Percentiles rank a stretch among this genome's conserved stretches.
phyloP scores from a whole-genome alignment of 148 eudicot species.

The Salicornia ramosissima region DNA sequence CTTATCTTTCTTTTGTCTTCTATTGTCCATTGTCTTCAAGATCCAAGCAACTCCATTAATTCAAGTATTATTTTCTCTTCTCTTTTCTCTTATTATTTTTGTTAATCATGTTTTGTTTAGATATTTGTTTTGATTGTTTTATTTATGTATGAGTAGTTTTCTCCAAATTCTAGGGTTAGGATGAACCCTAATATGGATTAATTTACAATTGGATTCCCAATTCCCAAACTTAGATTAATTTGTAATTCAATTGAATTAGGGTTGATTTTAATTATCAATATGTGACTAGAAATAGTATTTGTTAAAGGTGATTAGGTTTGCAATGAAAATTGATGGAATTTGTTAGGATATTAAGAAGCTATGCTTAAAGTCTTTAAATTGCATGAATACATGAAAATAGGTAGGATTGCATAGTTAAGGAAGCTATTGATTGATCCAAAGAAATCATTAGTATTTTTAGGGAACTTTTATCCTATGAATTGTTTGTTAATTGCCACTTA shows the following conservation, averaged over 20 bases:
- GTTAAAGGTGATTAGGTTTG: too few relatives aligned
- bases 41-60: neutral
- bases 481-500: neutral
- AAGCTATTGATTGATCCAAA: neutral
- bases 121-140: neutral
- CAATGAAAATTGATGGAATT: neutral
- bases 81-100: too few relatives aligned
- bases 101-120: neutral
- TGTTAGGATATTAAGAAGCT: neutral
- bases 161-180: neutral
- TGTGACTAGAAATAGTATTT: too few relatives aligned
- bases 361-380: neutral
- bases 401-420: neutral
- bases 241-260: too few relatives aligned
- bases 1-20: neutral
- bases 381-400: neutral
- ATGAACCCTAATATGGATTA: neutral
- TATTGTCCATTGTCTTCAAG: neutral
- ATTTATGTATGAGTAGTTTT: neutral
- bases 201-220: too few relatives aligned
- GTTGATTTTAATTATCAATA: too few relatives aligned
- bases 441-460: neutral
- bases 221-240: too few relatives aligned
- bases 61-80: neutral
- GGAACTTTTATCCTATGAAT: neutral